phyloP scores from a whole-genome alignment of 2,329 filamentous ascomycete genomes.

The Colletotrichum melonis region DNA sequence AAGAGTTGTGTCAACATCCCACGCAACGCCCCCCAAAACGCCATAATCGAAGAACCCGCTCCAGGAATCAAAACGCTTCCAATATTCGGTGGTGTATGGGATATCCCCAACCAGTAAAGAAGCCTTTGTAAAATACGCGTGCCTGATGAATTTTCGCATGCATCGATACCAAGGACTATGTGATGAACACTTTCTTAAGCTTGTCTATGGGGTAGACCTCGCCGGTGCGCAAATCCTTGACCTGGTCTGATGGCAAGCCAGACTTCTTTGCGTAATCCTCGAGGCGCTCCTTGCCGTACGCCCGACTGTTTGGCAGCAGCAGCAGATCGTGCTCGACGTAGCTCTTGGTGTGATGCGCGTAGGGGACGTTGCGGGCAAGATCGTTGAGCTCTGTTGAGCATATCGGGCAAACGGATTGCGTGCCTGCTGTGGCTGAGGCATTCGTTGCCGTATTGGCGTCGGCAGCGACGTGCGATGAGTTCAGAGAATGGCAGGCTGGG shows the following conservation, averaged over 20 bases:
- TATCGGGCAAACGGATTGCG: conserved; percentile 81
- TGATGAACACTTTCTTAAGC: conserved; percentile 92
- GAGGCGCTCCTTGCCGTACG: conserved; percentile 83
- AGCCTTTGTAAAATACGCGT: no score
- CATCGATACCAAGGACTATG: conserved; percentile 55
- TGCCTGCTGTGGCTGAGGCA: conserved; percentile 30
- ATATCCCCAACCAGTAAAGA: not conserved
- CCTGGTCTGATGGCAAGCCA: conserved; percentile 71
- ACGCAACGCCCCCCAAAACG: not conserved
- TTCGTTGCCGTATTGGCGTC: conserved; percentile 50
- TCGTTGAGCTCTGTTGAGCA: conserved; percentile 96
- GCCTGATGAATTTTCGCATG: not conserved
- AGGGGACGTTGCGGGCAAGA: conserved; percentile 87
- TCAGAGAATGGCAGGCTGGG: conserved; percentile 84
- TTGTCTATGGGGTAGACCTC: conserved; percentile 71
- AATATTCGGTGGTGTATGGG: not conserved
- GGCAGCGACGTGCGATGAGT: conserved; percentile 57
- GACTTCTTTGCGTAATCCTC: conserved; percentile 83
- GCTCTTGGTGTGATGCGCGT: conserved; percentile 95
- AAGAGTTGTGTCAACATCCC: not conserved
- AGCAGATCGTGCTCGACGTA: conserved; percentile 90
- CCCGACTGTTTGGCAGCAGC: conserved; percentile 86
- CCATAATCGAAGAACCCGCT: not conserved
- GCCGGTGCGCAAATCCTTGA: conserved; percentile 84
- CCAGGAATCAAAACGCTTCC: not conserved